Conservation (phyloP, 2,329 filamentous ascomycete species). For the Tolypocladium guangdongense region DNA sequence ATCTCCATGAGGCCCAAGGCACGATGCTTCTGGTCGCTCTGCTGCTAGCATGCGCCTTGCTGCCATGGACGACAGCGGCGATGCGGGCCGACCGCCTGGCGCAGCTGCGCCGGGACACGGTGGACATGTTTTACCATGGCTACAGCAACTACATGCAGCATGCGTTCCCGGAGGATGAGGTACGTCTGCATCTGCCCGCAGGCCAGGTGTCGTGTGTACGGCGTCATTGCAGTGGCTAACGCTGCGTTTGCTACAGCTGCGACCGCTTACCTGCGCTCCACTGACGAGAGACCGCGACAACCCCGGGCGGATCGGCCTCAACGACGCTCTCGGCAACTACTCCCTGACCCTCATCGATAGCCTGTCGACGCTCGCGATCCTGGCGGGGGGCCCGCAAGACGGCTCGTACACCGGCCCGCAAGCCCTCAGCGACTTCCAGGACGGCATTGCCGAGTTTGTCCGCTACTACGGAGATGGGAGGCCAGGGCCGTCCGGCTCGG, state of each 20-base stretch:
- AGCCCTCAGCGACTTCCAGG: conserved; percentile 65
- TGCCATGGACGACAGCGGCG: conserved; percentile 32
- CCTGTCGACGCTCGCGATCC: conserved; percentile 82
- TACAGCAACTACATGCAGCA: conserved; percentile 90
- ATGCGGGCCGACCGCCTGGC: conserved; percentile 47
- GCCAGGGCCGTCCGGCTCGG: conserved; percentile 54
- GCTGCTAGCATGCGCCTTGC: conserved; percentile 16
- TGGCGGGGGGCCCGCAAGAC: conserved; percentile 59
- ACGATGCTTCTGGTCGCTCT: conserved; percentile 18
- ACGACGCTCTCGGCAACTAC: conserved; percentile 95
- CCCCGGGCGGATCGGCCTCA: conserved; percentile 72
- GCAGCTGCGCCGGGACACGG: conserved; percentile 47
- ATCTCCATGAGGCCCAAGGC: conserved; percentile 10
- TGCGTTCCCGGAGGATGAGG: conserved; percentile 93
- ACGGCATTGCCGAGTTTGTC: conserved; percentile 66
- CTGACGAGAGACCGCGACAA: conserved; percentile 75
- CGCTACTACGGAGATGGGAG: conserved; percentile 80
- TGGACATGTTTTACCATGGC: conserved; percentile 91
- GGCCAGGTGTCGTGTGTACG: background rate
- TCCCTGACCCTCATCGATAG: conserved; percentile 93
- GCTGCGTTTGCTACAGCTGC: conserved; percentile 41
- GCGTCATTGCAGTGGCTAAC: conserved; percentile 1
- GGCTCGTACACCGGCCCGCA: conserved; percentile 24
- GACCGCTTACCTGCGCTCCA: conserved; percentile 74
- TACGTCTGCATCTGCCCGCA: conserved; percentile 14